Base-by-base conservation (phyloP, 129 eudicot genomes). In the Rutidosis leptorrhynchoides region DNA sequence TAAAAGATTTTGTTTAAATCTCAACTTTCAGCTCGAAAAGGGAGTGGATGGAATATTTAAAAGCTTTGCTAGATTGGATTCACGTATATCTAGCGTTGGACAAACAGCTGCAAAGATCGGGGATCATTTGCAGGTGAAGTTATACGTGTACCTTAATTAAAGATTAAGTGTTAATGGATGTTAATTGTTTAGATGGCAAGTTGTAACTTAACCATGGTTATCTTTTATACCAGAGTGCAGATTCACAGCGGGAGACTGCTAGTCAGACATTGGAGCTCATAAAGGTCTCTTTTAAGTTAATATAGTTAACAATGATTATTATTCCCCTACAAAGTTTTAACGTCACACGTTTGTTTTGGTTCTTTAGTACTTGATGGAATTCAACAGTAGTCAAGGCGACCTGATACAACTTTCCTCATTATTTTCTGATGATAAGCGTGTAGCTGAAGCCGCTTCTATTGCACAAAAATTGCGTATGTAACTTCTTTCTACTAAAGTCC, bases 51-150 rank as follows among this genome's bases (percentile, higher is more conserved):
- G 87, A 75, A 83, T 92, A 80, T 92, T 92, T 82, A 80, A 42
- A 64, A 92, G 96, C 80, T 92, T 92, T 69, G 91, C 96, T 54
- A 88, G 98, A 80, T 65, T 92, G 85, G 96, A 92, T 85, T 83
- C 95, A 23, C 98, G 98, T 62, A 92, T 92, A 65, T 92, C 98
- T 30, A 92, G 96, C 42, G 98, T 92, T 80, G 98, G 98, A 37
- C 98, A 92, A 66, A 92, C 95, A 79, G 98, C 98, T 74, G 98
- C 98, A 28, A 88, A 92, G 82, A 92, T 92, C 57, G 98, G 98
- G 74, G 98, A 92, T 81, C 98, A 92, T 82, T 80, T 92, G 59
- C 96, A 88, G 95, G 98, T 92, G 73, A 75, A 30, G 10, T 35
- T 56, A 40, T 25, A 51, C 74, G 66, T 32, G 43, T 67, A 24